These are phyloP conservation scores for Boeremia lycopersici DNA, from an alignment of 2,329 filamentous ascomycete genomes.

Conservation along the genomic window DNA sequence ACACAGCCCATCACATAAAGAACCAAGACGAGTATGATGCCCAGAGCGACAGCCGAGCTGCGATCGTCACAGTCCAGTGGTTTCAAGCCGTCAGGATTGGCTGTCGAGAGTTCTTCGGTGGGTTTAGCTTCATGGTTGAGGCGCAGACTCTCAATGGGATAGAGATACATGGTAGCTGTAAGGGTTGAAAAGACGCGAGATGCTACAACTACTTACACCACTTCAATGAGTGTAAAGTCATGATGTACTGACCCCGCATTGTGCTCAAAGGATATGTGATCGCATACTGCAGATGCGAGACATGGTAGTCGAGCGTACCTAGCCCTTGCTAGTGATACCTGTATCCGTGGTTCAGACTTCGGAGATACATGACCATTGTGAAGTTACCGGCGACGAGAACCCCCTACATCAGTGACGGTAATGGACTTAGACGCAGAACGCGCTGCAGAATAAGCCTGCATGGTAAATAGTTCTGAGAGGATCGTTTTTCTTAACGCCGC, in stretches of 20 bases:
- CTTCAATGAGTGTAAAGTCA: not conserved
- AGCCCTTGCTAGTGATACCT: not conserved
- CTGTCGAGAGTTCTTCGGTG: not conserved
- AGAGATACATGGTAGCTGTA: not conserved
- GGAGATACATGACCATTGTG: not conserved
- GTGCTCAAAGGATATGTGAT: not conserved
- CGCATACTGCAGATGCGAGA: constrained; percentile 9
- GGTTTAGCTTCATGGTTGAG: not conserved
- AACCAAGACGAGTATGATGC: not conserved
- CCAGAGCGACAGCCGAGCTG: not conserved
- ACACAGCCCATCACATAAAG: not conserved
- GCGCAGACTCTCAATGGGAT: not conserved
- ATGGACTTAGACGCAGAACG: not conserved
- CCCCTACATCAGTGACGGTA: too few relatives aligned
- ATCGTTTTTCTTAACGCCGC: constrained; percentile 10
- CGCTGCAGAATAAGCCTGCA: not conserved
- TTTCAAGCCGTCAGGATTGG: not conserved
- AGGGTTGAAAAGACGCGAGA: not conserved
- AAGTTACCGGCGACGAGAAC: too few relatives aligned
- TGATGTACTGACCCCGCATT: not conserved
- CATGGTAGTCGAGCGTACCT: not conserved
- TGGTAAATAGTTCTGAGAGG: not conserved
- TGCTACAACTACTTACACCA: not conserved
- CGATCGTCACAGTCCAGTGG: not conserved
- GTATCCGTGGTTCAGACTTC: not conserved